Conservation (phyloP, 768 basidiomycete species). For the Porphyrellus cyaneotinctus region DNA sequence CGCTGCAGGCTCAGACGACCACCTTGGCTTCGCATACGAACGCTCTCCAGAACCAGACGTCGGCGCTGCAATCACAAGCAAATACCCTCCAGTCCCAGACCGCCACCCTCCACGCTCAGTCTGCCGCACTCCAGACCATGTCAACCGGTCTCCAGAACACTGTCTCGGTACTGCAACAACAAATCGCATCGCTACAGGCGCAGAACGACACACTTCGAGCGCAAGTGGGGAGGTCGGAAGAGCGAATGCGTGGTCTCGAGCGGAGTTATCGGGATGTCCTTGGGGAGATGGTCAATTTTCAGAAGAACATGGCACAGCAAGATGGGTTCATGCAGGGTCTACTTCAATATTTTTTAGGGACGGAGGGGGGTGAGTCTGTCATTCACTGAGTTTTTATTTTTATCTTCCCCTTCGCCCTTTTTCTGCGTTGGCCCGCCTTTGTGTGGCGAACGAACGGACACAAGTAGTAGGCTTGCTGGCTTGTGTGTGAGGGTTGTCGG, state of each 20-base stretch:
- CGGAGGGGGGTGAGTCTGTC: constrained; percentile 52
- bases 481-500: no score
- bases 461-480: no score
- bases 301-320: constrained; percentile 75
- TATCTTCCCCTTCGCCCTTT: background rate
- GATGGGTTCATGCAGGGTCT: constrained; percentile 79
- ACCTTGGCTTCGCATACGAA: constrained; percentile 29
- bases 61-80: constrained; percentile 26
- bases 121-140: constrained; percentile 31
- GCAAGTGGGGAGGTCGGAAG: constrained; percentile 38
- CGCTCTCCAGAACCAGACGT: constrained; percentile 29
- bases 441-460: no score
- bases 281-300: constrained; percentile 68
- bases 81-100: constrained; percentile 29
- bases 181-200: constrained; percentile 23
- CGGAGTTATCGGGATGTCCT: constrained; percentile 65
- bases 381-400: background rate
- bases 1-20: constrained; percentile 28
- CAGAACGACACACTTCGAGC: constrained; percentile 32
- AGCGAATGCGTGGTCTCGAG: constrained; percentile 55
- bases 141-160: constrained; percentile 24
- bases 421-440: background rate
- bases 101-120: constrained; percentile 34
- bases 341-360: constrained; percentile 75
- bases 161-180: constrained; percentile 28